A percentile compares a stretch with the other conserved stretches of the same genome.
phyloP scores from a whole-genome alignment of 228 moss, liverwort and hornwort genomes.

The Sphagnum magellanicum region DNA sequence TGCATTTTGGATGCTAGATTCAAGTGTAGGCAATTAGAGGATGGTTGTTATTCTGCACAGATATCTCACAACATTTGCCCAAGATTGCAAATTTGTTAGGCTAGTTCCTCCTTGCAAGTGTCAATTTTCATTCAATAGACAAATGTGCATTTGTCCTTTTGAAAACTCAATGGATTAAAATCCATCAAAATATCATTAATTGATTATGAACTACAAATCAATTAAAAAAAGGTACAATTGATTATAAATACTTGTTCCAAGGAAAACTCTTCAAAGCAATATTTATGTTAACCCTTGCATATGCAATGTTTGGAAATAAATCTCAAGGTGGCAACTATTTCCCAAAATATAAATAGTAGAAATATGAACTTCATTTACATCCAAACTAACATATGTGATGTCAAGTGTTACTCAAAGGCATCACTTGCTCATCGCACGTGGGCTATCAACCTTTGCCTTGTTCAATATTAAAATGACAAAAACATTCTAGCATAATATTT shows the following conservation, averaged over 20 bases:
- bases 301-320: background rate
- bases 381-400: background rate
- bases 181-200: background rate
- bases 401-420: background rate
- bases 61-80: no score
- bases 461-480: no score
- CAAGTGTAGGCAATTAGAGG: no score
- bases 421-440: background rate
- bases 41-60: no score
- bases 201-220: background rate
- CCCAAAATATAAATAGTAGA: background rate
- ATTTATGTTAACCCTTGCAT: background rate
- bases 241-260: background rate
- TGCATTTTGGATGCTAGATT: no score
- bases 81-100: no score
- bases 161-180: background rate
- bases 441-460: no score
- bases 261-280: background rate
- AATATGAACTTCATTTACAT: background rate
- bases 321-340: conserved; percentile 1
- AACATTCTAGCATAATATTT: no score
- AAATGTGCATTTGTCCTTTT: no score
- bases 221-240: background rate
- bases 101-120: no score
- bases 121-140: no score